Evolutionary conservation across 495 filamentous ascomycete genomes (phyloP), one percentile per base, ranked within the genome.

Genomic region (Astrocystis sublimbata): DNA sequence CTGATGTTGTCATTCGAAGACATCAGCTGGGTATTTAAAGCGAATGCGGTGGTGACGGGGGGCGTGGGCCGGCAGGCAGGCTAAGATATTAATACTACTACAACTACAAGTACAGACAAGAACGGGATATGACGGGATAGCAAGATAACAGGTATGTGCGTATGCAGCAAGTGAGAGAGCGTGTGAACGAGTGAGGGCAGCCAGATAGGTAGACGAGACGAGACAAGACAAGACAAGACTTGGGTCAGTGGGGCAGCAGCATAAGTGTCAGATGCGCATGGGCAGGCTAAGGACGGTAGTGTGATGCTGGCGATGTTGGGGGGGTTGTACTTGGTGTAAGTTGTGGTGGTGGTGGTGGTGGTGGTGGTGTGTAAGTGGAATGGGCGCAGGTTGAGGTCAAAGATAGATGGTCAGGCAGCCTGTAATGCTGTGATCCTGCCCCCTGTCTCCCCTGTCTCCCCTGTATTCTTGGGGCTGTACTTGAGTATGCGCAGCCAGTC

Each of bases 61-160:
- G 28, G 41, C 43, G n/a, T n/a, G n/a, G n/a, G n/a, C n/a, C n/a
- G n/a, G n/a, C n/a, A n/a, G n/a, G n/a, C n/a, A n/a, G n/a, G n/a
- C n/a, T n/a, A 47, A 21, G 43, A 49, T 49, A 52, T 52, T 19
- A 52, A n/a, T n/a, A n/a, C n/a, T 52, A 52, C 10, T 52, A 52
- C 49, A 52, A 30, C 31, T 35, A 52, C 17, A 24, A 6, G 17
- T 45, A 45, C 17, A 45, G 1, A 23, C n/a, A n/a, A n/a, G n/a
- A n/a, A n/a, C n/a, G n/a, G n/a, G n/a, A n/a, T n/a, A n/a, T n/a
- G n/a, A n/a, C n/a, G 42, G 41, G 41, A 43, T 43, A 43, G 6
- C 17, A 43, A 43, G 41, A 43, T 43, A 43, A 43, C 7, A 43
- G n/a, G n/a, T n/a, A n/a, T n/a, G n/a, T n/a, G n/a, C n/a, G n/a